Percentiles rank a stretch among this genome's conserved stretches.
Evolutionary conservation across 2,329 filamentous ascomycete genomes (phyloP).

Genomic region (Byssochlamys sp.): DNA sequence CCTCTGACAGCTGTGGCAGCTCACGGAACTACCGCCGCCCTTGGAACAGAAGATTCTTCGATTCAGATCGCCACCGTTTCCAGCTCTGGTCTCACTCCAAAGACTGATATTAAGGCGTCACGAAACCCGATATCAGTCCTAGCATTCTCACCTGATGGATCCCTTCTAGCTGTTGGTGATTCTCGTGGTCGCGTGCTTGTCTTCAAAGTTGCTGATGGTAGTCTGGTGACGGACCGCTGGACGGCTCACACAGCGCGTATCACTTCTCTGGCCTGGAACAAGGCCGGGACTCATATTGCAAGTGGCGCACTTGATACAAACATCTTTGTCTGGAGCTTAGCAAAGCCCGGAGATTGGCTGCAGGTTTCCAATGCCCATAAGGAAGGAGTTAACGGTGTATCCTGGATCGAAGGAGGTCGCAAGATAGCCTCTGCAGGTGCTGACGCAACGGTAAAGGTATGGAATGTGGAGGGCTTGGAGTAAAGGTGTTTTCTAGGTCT

Average conservation of each 20-base stretch:
- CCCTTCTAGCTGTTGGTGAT: constrained; percentile 71
- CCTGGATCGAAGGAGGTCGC: constrained; percentile 58
- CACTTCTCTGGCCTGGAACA: constrained; percentile 66
- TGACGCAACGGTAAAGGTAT: constrained; percentile 85
- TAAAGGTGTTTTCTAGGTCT: background rate
- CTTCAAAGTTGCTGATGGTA: constrained; percentile 59
- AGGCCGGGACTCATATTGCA: constrained; percentile 63
- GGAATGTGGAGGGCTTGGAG: constrained; percentile 52
- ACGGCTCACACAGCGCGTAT: constrained; percentile 61
- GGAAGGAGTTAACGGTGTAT: constrained; percentile 82
- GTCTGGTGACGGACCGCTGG: constrained; percentile 71
- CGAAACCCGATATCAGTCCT: constrained; percentile 66
- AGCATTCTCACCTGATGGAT: constrained; percentile 72
- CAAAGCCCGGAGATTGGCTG: constrained; percentile 71
- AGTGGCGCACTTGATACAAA: constrained; percentile 86
- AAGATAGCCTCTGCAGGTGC: constrained; percentile 72
- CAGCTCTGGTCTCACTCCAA: constrained; percentile 44
- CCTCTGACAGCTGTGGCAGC: constrained; percentile 64
- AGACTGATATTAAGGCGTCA: constrained; percentile 55
- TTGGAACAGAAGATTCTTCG: constrained; percentile 65
- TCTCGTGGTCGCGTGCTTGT: constrained; percentile 78
- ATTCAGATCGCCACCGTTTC: constrained; percentile 64
- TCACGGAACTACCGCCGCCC: constrained; percentile 56
- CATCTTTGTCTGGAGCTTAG: constrained; percentile 81
- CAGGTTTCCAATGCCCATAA: constrained; percentile 86